These are phyloP conservation scores for Aspergillus sclerotialis DNA, from an alignment of 2,329 filamentous ascomycete species.

Conservation along the genomic window DNA sequence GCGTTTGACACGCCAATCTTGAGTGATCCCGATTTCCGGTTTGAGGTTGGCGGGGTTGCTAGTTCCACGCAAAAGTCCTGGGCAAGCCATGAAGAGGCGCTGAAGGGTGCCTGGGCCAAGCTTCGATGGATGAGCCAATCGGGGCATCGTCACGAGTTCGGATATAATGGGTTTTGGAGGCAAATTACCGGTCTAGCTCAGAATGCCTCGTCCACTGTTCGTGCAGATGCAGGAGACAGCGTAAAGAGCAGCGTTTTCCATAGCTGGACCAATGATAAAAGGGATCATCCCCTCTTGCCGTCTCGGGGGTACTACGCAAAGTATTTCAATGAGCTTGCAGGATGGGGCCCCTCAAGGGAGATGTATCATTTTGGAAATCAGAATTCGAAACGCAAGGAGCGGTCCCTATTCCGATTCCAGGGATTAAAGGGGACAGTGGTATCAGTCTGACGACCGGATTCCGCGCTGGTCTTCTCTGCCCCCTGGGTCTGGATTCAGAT, in stretches of 20 bases:
- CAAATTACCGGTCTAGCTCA: constrained; percentile 74
- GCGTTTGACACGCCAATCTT: constrained; percentile 75
- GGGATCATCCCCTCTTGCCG: constrained; percentile 80
- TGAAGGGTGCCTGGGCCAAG: constrained; percentile 70
- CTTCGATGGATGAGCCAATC: constrained; percentile 63
- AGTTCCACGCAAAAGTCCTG: constrained; percentile 84
- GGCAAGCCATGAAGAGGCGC: constrained; percentile 87
- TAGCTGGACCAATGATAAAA: constrained; percentile 69
- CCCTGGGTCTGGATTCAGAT: constrained; percentile 58
- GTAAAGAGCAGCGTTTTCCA: constrained; percentile 84
- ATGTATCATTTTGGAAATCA: constrained; percentile 91
- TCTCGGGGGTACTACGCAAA: constrained; percentile 75
- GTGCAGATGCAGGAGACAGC: constrained; percentile 79
- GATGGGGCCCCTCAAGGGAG: constrained; percentile 77
- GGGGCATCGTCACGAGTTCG: constrained; percentile 67
- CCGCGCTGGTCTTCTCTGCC: constrained; percentile 75
- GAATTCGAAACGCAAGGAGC: constrained; percentile 77
- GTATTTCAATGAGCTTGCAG: constrained; percentile 74
- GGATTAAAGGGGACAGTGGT: constrained; percentile 62
- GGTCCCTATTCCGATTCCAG: constrained; percentile 64
- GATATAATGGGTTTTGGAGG: constrained; percentile 77
- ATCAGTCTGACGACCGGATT: constrained; percentile 78
- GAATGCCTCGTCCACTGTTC: constrained; percentile 72
- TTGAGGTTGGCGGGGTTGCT: constrained; percentile 72
- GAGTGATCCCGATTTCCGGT: constrained; percentile 72